Evolutionary conservation across 1,284 basidiomycete species (phyloP), one percentile per base, ranked within the genome.

Genomic region (Papiliotrema flavescens): DNA sequence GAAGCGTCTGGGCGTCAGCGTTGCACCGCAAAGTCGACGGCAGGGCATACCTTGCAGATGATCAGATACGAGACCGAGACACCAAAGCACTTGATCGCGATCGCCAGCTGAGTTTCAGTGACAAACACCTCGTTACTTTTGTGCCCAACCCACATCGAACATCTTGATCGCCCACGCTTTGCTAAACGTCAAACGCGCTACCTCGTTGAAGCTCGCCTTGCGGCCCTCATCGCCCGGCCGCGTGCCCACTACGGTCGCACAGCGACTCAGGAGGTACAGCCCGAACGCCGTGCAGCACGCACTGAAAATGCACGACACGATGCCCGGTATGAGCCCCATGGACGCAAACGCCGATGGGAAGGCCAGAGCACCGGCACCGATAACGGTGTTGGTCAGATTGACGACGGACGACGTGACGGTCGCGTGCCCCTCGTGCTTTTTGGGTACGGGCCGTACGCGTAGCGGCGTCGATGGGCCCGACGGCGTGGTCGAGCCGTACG

Each of bases 61-160:
- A 97, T 94, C 50, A 94, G 81, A 71, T 94, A 95, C 80, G 91
- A 95, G 64, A 96, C 88, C 36, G 90, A 93, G 8, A 98, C 96
- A 32, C 96, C 96, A 71, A 95, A 95, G 74, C 92, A 97, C 74
- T 97, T 97, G 73, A 89, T 87, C 2, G 93, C 94, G 65, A 99
- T 97, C 7, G 95, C 94, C 2, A 86, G 83, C 75, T 98, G 90
- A 36, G 14, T 8, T 65, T 54, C 95, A 92, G 72, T 90, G n/a
- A 88, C 51, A 90, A n/a, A 3, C 23, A 39, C 15, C 2, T 8
- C 28, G 45, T 19, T 20, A n/a, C 9, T 14, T 15, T 15, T 68
- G 45, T 65, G 11, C n/a, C 14, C 11, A 1, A 63, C 73, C 63
- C 59, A 73, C 74, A 59, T 75, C 73, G 61, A 76, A 78, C 28